Percentiles rank a stretch among this genome's conserved stretches.
Evolutionary conservation across 495 filamentous ascomycete species (phyloP).

Genomic region (Xylaria castorea): DNA sequence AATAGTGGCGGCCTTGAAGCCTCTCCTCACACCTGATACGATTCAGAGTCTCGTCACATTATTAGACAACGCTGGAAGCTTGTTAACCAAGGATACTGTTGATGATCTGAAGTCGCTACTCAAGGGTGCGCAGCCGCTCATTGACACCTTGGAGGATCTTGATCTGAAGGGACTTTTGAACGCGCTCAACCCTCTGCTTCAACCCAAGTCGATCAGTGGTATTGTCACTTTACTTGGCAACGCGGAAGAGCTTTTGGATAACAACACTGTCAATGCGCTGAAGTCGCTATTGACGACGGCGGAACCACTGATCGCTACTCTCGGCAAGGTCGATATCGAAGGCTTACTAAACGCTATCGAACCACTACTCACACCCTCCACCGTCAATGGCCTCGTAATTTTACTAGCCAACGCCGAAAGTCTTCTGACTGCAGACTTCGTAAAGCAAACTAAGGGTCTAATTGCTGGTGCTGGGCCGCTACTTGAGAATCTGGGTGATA

Average conservation of each 20-base stretch:
- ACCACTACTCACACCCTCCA: slow-evolving; percentile 49
- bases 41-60: slow-evolving; percentile 53
- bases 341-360: slow-evolving; percentile 48
- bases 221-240: slow-evolving; percentile 50
- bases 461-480: slow-evolving; percentile 40
- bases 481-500: slow-evolving; percentile 31
- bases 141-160: slow-evolving; percentile 36
- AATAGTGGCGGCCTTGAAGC: slow-evolving; percentile 48
- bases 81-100: slow-evolving; percentile 51
- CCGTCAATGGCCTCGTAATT: slow-evolving; percentile 50
- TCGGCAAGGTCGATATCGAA: slow-evolving; percentile 50
- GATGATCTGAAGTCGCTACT: slow-evolving; percentile 50
- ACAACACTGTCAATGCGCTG: slow-evolving; percentile 53
- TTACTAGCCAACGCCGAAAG: slow-evolving; percentile 51
- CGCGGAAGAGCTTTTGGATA: slow-evolving; percentile 50
- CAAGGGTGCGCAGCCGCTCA: slow-evolving; percentile 37
- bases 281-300: slow-evolving; percentile 33
- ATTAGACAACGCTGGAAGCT: slow-evolving; percentile 49
- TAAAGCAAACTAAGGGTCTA: slow-evolving; percentile 50
- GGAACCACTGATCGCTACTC: slow-evolving; percentile 34
- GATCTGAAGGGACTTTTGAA: slow-evolving; percentile 37
- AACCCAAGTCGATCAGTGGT: slow-evolving; percentile 46
- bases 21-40: slow-evolving; percentile 50
- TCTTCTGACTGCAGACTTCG: slow-evolving; percentile 48
- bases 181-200: slow-evolving; percentile 42